Evolutionary conservation across 257 asterid genomes (phyloP), one percentile per base, ranked within the genome.

Genomic region (Solanum habrochaites): DNA sequence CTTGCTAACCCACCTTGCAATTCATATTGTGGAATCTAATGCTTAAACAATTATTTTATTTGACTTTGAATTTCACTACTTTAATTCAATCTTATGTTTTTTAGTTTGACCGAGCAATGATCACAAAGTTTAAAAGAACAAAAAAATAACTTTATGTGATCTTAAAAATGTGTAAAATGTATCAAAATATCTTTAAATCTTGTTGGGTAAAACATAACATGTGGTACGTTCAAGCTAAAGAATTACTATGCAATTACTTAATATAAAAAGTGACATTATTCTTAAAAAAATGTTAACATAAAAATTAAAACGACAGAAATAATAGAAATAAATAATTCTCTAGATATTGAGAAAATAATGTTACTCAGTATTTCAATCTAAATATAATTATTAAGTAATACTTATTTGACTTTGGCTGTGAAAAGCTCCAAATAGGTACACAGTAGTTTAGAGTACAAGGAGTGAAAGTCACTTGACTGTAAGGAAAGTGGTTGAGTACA

Each of bases 101-200:
- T 64, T 7, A n/a, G 14, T 6, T 13, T 66, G 23, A 69, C 5
- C 29, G 20, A 66, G 5, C 20, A 35, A 0, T 35, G 39, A 35
- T 35, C 39, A 27, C 37, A 13, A 27, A n/a, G 16, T 67, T 67
- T 27, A 10, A 64, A 11, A 64, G 5, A 10, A 1, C 0, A 4
- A 66, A 12, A 5, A n/a, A 11, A 1, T 0, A 23, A 8, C 0
- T 14, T 69, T 9, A 27, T 29, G 12, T 69, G 1, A 0, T 69
- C 12, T 14, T 69, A 70, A 67, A 27, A 6, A 5, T 11, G 18
- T 66, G 8, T 25, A 66, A 11, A 27, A 25, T 67, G 11, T 67
- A 4, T 6, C 4, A 67, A 27, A 27, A 67, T 67, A 27, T 67
- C 37, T 7, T 69, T 69, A 7, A 69, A 7, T 69, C 11, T 29